Conservation (phyloP, 2,329 filamentous ascomycete species). For the Cylindrodendrum hubeiense region DNA sequence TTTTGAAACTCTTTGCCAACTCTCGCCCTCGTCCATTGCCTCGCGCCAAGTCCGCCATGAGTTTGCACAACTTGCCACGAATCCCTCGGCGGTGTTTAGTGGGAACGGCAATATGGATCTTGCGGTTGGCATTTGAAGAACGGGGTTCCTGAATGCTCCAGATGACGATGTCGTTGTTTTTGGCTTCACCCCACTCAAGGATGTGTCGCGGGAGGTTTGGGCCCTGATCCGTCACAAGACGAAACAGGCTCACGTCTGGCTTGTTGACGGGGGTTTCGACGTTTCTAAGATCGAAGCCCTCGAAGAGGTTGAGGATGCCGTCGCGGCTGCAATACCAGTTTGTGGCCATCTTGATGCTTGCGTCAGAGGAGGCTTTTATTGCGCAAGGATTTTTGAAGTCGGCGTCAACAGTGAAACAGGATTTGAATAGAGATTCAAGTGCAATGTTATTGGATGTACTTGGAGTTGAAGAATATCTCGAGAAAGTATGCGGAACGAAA, state of each 20-base stretch:
- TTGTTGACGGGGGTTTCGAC: background rate
- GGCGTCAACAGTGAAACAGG: too few species aligned
- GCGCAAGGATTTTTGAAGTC: background rate
- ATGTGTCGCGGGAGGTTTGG: conserved; percentile 22
- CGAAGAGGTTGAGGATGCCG: conserved; percentile 5
- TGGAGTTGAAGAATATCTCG: background rate
- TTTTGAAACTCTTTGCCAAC: background rate
- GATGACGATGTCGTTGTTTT: conserved; percentile 20
- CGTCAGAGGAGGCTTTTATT: background rate
- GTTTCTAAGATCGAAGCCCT: background rate
- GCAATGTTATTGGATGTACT: background rate
- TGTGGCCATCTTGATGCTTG: background rate
- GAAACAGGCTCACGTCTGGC: background rate
- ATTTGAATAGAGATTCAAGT: background rate
- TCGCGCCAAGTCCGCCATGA: conserved; percentile 3
- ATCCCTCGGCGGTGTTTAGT: conserved; percentile 6
- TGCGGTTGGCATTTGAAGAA: background rate
- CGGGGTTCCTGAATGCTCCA: conserved; percentile 25
- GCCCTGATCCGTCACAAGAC: background rate
- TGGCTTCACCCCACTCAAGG: conserved; percentile 25
- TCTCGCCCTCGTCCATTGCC: background rate
- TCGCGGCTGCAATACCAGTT: background rate
- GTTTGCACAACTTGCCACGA: conserved; percentile 8
- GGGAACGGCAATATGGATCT: background rate
- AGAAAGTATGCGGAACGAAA: background rate